Conservation (phyloP, 352 stramenopile genomes). For the Globisporangium paroecandrum region DNA sequence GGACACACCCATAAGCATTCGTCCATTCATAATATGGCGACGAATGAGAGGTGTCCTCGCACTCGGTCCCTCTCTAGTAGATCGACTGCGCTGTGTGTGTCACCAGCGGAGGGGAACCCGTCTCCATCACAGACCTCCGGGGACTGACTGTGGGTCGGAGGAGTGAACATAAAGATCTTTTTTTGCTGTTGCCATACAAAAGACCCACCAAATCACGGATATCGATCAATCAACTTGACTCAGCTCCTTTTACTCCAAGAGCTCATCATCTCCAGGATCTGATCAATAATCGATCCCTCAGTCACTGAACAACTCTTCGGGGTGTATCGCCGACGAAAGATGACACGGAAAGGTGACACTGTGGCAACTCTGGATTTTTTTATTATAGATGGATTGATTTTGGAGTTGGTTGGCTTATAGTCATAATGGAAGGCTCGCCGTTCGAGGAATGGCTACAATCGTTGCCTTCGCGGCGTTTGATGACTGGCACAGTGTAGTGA, state of each 20-base stretch:
- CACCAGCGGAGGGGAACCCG: neutral
- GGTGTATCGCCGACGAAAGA: conserved; percentile 4
- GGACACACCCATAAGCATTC: neutral
- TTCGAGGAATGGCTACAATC: neutral
- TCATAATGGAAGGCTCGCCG: neutral
- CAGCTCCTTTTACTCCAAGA: neutral
- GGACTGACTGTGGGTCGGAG: neutral
- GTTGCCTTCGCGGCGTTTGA: neutral
- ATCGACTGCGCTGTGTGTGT: neutral
- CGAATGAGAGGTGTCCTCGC: neutral
- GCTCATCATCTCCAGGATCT: conserved; percentile 1
- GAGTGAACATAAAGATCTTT: neutral
- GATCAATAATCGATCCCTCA: neutral
- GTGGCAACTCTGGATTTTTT: neutral
- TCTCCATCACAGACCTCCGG: conserved; percentile 1
- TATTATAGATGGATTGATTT: neutral
- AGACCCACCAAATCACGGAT: neutral
- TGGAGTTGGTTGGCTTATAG: neutral
- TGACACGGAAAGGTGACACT: neutral
- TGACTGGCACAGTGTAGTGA: neutral
- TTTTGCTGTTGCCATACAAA: neutral
- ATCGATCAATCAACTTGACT: neutral
- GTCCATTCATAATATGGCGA: neutral
- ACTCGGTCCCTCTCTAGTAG: neutral
- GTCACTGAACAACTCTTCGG: neutral